Evolutionary conservation across 2,329 filamentous ascomycete genomes (phyloP), one percentile per base, ranked within the genome.

Genomic region (Zalaria obscura): DNA sequence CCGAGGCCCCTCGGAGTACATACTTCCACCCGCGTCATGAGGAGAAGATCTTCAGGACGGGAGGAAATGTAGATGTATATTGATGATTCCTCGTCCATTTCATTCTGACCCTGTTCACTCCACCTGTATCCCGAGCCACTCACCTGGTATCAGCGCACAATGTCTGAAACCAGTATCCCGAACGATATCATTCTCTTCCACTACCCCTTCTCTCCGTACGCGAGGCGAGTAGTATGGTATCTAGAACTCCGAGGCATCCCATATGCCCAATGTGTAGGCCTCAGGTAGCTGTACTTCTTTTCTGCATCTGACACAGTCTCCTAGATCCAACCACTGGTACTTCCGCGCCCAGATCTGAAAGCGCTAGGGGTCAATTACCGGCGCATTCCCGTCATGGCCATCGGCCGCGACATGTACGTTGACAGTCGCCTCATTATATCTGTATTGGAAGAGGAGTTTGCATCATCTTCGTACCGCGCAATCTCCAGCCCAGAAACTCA

Each of bases 361-460:
- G 62, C 64, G 1, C 67, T 86, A 9, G 78, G 76, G 26, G 67
- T 84, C 41, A 62, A 66, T 5, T 80, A 87, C 60, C 72, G 80
- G 3, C 78, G 81, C 43, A 83, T 84, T 43, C 81, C 81, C 1
- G 53, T 85, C 39, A 59, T 85, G 39, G 62, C 75, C 25, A 76
- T 84, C 49, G 80, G 78, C 10, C 66, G 72, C 4, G 74, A 83
- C 52, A 62, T 86, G 35, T 85, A 83, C 62, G 64, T 75, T 45
- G 81, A 86, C 63, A 78, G 77, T 2, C 73, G 77, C 3, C 69
- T 84, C 25, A 84, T 85, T 50, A 58, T 86, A 18, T 58, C 59
- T 26, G 79, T 76, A 55, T 72, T 86, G 1, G 76, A 83, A 51
- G 50, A 62, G 1, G 60, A 72, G 31, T 75, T 72, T 53, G 47